Percentiles rank a stretch among this genome's conserved stretches.
phyloP scores from a whole-genome alignment of 2,329 filamentous ascomycete species.

The Fusarium nurragi region DNA sequence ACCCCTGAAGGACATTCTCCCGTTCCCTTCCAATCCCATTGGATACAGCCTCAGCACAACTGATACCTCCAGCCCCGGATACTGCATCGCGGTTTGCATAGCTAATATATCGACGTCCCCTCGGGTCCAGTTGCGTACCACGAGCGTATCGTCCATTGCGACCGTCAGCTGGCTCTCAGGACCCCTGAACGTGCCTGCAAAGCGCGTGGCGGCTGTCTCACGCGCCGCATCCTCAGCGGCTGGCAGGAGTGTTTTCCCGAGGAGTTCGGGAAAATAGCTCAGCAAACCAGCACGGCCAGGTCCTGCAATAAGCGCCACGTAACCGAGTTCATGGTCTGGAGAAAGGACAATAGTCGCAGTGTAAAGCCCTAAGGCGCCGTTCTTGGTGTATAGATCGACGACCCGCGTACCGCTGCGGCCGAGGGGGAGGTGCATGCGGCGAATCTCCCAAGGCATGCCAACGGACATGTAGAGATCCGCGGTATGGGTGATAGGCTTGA shows the following conservation, averaged over 20 bases:
- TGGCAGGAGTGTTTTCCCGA: neutral
- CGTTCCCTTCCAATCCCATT: neutral
- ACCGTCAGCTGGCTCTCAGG: neutral
- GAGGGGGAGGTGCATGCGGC: neutral
- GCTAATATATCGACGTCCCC: neutral
- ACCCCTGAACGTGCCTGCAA: neutral
- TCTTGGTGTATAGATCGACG: conserved; percentile 12
- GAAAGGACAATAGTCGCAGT: conserved; percentile 2
- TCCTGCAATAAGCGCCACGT: neutral
- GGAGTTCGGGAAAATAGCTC: neutral
- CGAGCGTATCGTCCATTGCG: neutral
- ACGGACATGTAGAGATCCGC: neutral
- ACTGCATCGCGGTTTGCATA: neutral
- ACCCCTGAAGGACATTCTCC: neutral
- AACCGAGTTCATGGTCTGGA: conserved; percentile 1
- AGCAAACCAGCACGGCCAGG: neutral
- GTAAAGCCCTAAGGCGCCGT: neutral
- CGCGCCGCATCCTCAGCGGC: neutral
- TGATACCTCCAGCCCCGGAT: neutral
- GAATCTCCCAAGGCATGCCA: conserved; percentile 24
- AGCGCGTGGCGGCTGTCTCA: rapidly evolving
- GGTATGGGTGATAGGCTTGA: conserved; percentile 11
- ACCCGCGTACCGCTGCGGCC: neutral
- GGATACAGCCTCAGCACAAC: neutral
- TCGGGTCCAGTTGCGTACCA: conserved; percentile 5